phyloP scores from a whole-genome alignment of 805 yeast species.

The Komagataella kurtzmanii region DNA sequence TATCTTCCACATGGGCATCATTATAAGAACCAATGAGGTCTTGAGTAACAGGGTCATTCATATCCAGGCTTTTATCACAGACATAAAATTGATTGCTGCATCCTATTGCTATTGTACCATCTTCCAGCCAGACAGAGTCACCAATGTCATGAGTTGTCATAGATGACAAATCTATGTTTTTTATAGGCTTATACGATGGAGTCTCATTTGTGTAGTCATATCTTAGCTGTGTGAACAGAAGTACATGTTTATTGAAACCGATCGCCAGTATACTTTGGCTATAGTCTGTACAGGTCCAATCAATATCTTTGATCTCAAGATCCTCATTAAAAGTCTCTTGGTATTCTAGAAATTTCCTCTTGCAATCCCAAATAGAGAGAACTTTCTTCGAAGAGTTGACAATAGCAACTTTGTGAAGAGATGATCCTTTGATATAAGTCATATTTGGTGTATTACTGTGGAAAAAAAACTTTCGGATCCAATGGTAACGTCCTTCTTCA shows the following conservation, averaged over 20 bases:
- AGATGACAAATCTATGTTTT: conserved; percentile 53
- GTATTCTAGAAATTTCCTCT: conserved; percentile 54
- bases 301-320: conserved; percentile 49
- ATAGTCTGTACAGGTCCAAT: conserved; percentile 68
- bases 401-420: conserved; percentile 63
- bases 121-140: conserved; percentile 76
- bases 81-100: conserved; percentile 83
- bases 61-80: conserved; percentile 56
- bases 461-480: conserved; percentile 39
- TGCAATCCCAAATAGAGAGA: conserved; percentile 72
- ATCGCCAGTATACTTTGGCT: conserved; percentile 67
- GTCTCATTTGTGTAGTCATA: conserved; percentile 77
- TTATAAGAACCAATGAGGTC: conserved; percentile 44
- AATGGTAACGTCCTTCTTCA: conserved; percentile 19
- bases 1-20: conserved; percentile 18
- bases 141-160: conserved; percentile 77
- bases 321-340: conserved; percentile 24
- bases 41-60: conserved; percentile 32
- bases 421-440: conserved; percentile 54
- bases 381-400: conserved; percentile 38
- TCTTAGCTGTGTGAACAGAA: conserved; percentile 68
- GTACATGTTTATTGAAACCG: conserved; percentile 53
- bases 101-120: conserved; percentile 71
- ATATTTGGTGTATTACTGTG: conserved; percentile 43
- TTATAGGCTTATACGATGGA: conserved; percentile 68